Conservation (phyloP, 2,329 filamentous ascomycete genomes). For the Xylariales sp. region DNA sequence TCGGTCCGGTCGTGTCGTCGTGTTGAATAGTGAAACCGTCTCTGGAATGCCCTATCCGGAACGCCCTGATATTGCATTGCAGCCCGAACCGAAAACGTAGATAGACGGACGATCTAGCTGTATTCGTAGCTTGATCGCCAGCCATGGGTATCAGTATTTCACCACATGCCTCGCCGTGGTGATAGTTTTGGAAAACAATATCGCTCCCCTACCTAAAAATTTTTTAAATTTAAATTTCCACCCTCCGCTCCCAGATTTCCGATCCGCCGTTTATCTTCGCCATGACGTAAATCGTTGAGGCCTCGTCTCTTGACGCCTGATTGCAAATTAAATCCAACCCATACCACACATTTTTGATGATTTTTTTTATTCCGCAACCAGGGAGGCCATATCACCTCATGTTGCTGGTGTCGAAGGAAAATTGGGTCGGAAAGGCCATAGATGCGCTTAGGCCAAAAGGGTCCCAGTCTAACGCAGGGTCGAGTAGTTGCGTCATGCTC, state of each 20-base stretch:
- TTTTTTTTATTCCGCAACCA: neutral
- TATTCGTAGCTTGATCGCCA: slow-evolving; percentile 38
- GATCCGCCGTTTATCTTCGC: neutral
- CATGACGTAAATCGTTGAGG: neutral
- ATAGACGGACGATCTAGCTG: slow-evolving; percentile 28
- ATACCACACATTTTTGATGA: neutral
- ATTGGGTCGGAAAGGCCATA: slow-evolving; percentile 93
- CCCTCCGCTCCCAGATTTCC: neutral
- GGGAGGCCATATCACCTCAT: slow-evolving; percentile 52
- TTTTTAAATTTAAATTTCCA: neutral
- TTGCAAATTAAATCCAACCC: neutral
- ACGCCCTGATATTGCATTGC: slow-evolving; percentile 37
- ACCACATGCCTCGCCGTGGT: slow-evolving; percentile 35
- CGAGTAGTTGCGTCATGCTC: slow-evolving; percentile 71
- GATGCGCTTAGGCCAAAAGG: slow-evolving; percentile 93
- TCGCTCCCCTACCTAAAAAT: slow-evolving; percentile 20
- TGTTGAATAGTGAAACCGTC: slow-evolving; percentile 28
- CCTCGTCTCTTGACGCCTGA: neutral
- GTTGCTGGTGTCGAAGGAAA: slow-evolving; percentile 75
- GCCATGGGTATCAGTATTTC: slow-evolving; percentile 43
- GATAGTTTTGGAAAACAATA: slow-evolving; percentile 35
- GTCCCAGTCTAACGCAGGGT: slow-evolving; percentile 90
- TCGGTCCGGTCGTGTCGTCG: slow-evolving; percentile 22
- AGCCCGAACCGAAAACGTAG: slow-evolving; percentile 30
- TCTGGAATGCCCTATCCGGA: slow-evolving; percentile 33